A percentile compares a stretch with the other conserved stretches of the same genome.
Conservation (phyloP, 2,329 filamentous ascomycete species). For the Gremmenia infestans region DNA sequence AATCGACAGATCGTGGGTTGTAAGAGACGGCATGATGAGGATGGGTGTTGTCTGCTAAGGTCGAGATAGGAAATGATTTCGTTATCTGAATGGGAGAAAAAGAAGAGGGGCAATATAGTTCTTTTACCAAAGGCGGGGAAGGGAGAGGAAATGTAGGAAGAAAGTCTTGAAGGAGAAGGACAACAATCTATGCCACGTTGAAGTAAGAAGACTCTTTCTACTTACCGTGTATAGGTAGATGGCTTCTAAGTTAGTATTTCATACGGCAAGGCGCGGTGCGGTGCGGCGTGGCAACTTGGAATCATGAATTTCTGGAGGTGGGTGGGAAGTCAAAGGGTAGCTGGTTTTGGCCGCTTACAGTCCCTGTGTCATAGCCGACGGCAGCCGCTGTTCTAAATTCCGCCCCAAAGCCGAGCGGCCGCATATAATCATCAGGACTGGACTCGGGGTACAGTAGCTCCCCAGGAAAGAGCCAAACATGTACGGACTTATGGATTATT, state of each 20-base stretch:
- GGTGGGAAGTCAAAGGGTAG: constrained; percentile 12
- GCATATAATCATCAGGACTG: not conserved
- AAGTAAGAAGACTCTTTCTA: no score
- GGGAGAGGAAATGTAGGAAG: no score
- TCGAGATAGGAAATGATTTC: not conserved
- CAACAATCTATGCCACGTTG: no score
- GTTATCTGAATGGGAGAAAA: not conserved
- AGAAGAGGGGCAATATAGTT: not conserved
- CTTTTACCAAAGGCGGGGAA: no score
- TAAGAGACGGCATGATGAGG: constrained; percentile 48
- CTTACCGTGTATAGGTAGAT: no score
- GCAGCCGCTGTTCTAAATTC: not conserved
- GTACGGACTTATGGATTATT: not conserved
- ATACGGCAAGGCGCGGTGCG: no score
- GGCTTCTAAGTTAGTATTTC: no score
- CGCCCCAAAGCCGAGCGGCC: constrained; percentile 1
- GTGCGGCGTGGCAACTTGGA: not conserved
- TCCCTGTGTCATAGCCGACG: not conserved
- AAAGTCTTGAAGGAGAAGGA: not conserved
- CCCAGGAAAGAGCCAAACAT: not conserved
- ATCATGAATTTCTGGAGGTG: not conserved
- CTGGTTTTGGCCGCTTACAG: constrained; percentile 2
- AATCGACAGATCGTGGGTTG: constrained; percentile 54
- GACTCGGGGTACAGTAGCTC: not conserved
- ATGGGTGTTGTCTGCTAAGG: not conserved